Evolutionary conservation across 2,329 filamentous ascomycete genomes (phyloP).

Genomic region (Paecilomyces sp.): DNA sequence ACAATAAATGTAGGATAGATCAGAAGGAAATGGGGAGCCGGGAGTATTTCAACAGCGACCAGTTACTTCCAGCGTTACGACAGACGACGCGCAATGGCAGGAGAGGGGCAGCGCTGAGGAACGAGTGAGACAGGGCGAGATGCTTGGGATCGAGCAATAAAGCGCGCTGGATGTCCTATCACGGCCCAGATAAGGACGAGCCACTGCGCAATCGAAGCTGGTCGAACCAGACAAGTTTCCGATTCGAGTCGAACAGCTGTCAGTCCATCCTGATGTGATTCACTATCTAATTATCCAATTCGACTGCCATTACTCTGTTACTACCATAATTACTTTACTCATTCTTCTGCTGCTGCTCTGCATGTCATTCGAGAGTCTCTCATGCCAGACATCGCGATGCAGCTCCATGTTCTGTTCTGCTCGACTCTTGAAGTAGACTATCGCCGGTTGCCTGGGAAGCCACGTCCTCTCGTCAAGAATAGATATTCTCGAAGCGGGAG

Average conservation of each 20-base stretch:
- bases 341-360: not conserved
- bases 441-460: not conserved
- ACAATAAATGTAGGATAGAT: not conserved
- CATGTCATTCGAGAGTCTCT: not conserved
- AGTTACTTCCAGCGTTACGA: slow-evolving; percentile 12
- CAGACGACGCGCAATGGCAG: slow-evolving; percentile 20
- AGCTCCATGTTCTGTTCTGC: too few relatives aligned
- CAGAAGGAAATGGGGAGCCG: not conserved
- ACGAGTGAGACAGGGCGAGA: slow-evolving; percentile 7
- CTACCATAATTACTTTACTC: too few relatives aligned
- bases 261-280: not conserved
- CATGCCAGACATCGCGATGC: not conserved
- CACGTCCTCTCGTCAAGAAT: not conserved
- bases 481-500: not conserved
- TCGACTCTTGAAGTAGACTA: too few relatives aligned
- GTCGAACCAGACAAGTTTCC: not conserved
- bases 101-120: not conserved
- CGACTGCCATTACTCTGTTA: not conserved
- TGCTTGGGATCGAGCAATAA: not conserved
- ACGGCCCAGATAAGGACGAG: not conserved
- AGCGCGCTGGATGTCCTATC: not conserved
- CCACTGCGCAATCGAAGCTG: not conserved
- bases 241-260: not conserved
- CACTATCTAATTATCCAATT: not conserved
- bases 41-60: not conserved